Conservation (phyloP, 2,329 filamentous ascomycete genomes). For the Penicillium decumbens region DNA sequence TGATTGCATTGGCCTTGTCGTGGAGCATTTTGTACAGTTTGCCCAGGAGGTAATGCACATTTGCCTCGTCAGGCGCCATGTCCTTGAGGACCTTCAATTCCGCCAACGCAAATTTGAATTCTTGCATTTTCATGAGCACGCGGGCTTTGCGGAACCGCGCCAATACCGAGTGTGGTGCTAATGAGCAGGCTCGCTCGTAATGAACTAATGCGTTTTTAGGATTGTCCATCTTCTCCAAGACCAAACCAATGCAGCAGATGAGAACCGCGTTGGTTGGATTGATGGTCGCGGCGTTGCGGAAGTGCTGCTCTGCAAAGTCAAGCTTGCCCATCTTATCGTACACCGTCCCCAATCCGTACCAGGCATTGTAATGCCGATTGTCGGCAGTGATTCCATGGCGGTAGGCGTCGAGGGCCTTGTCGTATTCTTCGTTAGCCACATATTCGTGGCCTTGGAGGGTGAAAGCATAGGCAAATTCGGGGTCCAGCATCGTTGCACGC, state of each 20-base stretch:
- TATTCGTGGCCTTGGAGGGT: constrained; percentile 95
- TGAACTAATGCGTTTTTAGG: constrained; percentile 71
- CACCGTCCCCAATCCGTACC: constrained; percentile 79
- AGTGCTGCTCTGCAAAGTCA: constrained; percentile 87
- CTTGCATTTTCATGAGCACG: constrained; percentile 70
- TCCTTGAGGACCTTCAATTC: constrained; percentile 88
- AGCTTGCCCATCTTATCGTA: constrained; percentile 88
- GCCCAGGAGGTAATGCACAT: constrained; percentile 90
- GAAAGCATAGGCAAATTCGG: constrained; percentile 90
- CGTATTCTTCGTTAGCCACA: constrained; percentile 92
- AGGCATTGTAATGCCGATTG: constrained; percentile 92
- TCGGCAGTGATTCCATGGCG: constrained; percentile 81
- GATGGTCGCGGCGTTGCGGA: constrained; percentile 78
- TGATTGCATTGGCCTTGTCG: constrained; percentile 69
- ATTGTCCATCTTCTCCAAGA: constrained; percentile 84
- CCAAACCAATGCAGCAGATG: constrained; percentile 85
- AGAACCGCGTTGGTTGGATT: constrained; percentile 92
- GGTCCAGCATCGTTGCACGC: constrained; percentile 82
- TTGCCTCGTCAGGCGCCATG: constrained; percentile 87
- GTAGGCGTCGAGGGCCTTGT: constrained; percentile 86
- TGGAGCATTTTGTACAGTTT: constrained; percentile 55
- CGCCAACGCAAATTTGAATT: constrained; percentile 65
- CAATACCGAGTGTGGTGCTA: constrained; percentile 75
- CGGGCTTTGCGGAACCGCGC: constrained; percentile 91
- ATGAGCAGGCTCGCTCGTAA: constrained; percentile 74